These are phyloP conservation scores for Sphagnum fallax DNA, from an alignment of 228 moss, liverwort and hornwort species.

Conservation along the genomic window DNA sequence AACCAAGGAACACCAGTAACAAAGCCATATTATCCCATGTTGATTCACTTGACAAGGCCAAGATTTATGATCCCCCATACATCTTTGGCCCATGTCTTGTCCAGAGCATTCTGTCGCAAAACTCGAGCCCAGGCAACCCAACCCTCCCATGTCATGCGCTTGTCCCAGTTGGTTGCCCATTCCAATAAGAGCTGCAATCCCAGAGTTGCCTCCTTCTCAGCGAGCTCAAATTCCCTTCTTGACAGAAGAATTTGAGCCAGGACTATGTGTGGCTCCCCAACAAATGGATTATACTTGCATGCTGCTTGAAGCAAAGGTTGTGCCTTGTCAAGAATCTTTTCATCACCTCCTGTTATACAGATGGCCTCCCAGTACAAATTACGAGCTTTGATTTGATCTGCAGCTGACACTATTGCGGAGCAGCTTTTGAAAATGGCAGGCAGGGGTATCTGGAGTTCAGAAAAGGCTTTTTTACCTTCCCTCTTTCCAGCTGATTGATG, in stretches of 20 bases:
- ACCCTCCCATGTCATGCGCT: conserved; percentile 88
- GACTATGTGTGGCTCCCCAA: conserved; percentile 64
- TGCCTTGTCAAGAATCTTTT: conserved; percentile 20
- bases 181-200: conserved; percentile 60
- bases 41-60: conserved; percentile 53
- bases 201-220: conserved; percentile 36
- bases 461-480: conserved; percentile 23
- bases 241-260: conserved; percentile 55
- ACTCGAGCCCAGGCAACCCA: conserved; percentile 73
- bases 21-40: not conserved
- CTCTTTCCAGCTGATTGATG: conserved; percentile 7
- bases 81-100: conserved; percentile 52
- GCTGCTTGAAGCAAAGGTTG: conserved; percentile 33
- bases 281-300: conserved; percentile 32
- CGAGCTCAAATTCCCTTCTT: conserved; percentile 47
- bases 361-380: conserved; percentile 70
- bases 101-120: conserved; percentile 27
- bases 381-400: conserved; percentile 35
- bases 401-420: conserved; percentile 32
- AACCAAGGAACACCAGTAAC: not conserved
- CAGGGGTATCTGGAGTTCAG: conserved; percentile 23
- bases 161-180: conserved; percentile 87
- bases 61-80: conserved; percentile 52
- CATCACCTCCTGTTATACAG: conserved; percentile 14
- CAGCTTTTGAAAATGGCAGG: conserved; percentile 63